Base-by-base conservation (phyloP, 306 rosid species). In the Citrullus colocynthis region DNA sequence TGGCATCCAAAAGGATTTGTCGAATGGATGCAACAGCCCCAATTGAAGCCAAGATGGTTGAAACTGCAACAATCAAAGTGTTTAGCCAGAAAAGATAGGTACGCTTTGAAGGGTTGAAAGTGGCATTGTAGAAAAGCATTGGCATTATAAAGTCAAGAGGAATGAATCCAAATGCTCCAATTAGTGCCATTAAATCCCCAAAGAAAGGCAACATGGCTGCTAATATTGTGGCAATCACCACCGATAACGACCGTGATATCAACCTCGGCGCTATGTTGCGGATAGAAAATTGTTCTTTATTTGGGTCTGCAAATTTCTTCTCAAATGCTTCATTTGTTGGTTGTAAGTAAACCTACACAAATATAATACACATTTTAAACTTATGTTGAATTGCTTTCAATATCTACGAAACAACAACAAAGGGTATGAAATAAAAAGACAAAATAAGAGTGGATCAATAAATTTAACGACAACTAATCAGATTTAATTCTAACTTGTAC, bases 121-220 rank as follows among this genome's bases (percentile, higher is more conserved):
- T 85, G 44, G 82, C 66, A 21, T 91, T 88, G 85, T 82, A 88
- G 74, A 93, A 84, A 36, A 91, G 30, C 97, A 91, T 93, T 6
- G 98, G 98, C 80, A 93, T 83, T 41, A 93, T 91, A 79, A 88
- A 90, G 80, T 91, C 93, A 6, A 91, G 83, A 80, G 98, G 98
- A 75, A 93, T 85, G 87, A 63, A 88, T 16, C 92, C 98, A 81
- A 93, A 88, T 73, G 97, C 91, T 17, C 96, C 97, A 58, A 93
- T 82, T 75, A 93, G 41, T 20, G 98, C 91, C 91, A 84, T 86
- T 76, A 93, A 79, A 80, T 93, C 98, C 15, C 91, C 84, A 81
- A 93, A 90, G 88, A 93, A 91, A 57, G 98, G 97, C 39, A 93
- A 42, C 98, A 93, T 91, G 11, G 98, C 88, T 36, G 96, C 97